Conservation (phyloP, 2,329 filamentous ascomycete species). For the Fusarium irregulare region DNA sequence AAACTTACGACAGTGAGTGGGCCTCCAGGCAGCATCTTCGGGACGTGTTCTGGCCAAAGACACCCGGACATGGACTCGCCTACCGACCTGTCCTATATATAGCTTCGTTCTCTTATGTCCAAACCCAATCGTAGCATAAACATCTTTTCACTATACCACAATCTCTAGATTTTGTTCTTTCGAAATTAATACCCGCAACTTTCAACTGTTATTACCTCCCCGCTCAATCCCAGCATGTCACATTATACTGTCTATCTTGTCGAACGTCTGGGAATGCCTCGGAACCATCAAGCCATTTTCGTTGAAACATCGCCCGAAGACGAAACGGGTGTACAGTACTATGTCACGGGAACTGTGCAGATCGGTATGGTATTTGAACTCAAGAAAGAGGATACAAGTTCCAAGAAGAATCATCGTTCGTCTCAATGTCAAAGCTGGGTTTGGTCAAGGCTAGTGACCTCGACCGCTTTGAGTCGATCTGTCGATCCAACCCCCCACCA, state of each 20-base stretch:
- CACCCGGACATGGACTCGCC: accelerated
- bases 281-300: neutral
- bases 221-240: neutral
- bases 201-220: neutral
- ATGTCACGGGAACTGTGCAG: neutral
- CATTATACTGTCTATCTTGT: neutral
- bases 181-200: neutral
- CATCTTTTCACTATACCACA: neutral
- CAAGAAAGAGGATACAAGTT: neutral
- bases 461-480: neutral
- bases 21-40: neutral
- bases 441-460: neutral
- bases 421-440: neutral
- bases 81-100: neutral
- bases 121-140: accelerated
- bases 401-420: neutral
- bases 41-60: neutral
- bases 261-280: neutral
- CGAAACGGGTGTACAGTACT: neutral
- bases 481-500: neutral
- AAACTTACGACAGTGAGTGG: neutral
- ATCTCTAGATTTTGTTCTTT: neutral
- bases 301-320: neutral
- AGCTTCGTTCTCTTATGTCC: neutral
- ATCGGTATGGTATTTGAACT: neutral